Evolutionary conservation across 352 stramenopile species (phyloP), one percentile per base, ranked within the genome.

Genomic region (Elongisporangium prolatum): DNA sequence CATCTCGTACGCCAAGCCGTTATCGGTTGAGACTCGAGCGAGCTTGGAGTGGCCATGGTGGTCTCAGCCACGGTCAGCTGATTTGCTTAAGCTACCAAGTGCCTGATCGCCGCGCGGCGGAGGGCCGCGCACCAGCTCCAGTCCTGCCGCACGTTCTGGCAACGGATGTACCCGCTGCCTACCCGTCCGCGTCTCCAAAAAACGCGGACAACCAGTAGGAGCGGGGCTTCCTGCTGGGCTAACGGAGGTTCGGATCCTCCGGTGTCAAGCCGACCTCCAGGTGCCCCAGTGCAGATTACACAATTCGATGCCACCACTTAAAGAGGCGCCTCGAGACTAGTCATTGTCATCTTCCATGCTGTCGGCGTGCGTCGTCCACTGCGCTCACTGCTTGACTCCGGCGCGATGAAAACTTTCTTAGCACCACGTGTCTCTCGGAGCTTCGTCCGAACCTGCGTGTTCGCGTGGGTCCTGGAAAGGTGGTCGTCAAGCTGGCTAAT

Each of bases 371-470:
- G 38, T 17, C 49, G 25, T 4, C 44, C 53, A 1, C 47, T 67
- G 11, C 52, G 40, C 44, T 53, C 50, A 0, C 54, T 73, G 25
- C 25, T 69, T 21, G 59, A 75, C 37, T 64, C 50, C 1, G 51
- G 58, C 21, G 40, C 65, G 62, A 72, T 52, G 57, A 64, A 64
- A 20, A 72, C 71, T 25, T 68, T 50, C 60, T 64, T 54, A 56
- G 58, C 25, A 21, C 48, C 53, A 44, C 53, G 1, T 59, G 55
- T 54, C 37, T 61, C 24, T 34, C 24, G 4, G 24, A 34, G 24
- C 24, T 34, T 34, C 4, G 4, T 34, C 24, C 24, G 24, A 34
- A 34, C 24, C 24, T 34, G 24, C 4, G 24, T 34, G 24, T 34
- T 34, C 24, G 24, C 24, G 24, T 8, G 7, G 24, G 24, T n/a